Evolutionary conservation across 306 rosid genomes (phyloP).

Genomic region (Quercus mongolica): DNA sequence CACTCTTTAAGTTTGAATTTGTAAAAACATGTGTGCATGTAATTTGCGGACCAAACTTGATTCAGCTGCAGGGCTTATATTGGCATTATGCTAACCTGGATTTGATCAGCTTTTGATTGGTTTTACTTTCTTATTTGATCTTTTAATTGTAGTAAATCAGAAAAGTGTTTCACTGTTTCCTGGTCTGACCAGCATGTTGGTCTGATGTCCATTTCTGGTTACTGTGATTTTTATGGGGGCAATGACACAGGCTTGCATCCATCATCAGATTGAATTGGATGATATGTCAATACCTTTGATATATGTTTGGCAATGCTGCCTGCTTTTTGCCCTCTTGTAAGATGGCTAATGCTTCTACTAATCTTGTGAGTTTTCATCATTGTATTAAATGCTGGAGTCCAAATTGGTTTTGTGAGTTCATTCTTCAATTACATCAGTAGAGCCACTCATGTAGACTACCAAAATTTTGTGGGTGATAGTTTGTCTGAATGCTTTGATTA

Average conservation of each 20-base stretch:
- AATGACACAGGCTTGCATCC: background rate
- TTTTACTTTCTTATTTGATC: too few species aligned
- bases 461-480: background rate
- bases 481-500: background rate
- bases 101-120: too few species aligned
- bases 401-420: background rate
- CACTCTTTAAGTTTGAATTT: background rate
- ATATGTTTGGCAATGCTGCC: background rate
- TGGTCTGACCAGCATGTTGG: too few species aligned
- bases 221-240: background rate
- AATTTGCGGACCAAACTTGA: too few species aligned
- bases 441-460: background rate
- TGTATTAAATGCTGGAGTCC: background rate
- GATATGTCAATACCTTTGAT: background rate
- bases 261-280: background rate
- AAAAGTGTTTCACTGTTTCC: too few species aligned
- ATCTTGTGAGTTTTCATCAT: too few species aligned
- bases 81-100: too few species aligned
- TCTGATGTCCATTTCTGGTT: too few species aligned
- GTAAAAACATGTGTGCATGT: background rate
- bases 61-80: too few species aligned
- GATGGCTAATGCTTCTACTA: too few species aligned
- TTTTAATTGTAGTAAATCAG: too few species aligned
- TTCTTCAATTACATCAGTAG: background rate
- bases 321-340: too few species aligned